Evolutionary conservation across 2,329 filamentous ascomycete genomes (phyloP).

Genomic region (Pyricularia pennisetigena): DNA sequence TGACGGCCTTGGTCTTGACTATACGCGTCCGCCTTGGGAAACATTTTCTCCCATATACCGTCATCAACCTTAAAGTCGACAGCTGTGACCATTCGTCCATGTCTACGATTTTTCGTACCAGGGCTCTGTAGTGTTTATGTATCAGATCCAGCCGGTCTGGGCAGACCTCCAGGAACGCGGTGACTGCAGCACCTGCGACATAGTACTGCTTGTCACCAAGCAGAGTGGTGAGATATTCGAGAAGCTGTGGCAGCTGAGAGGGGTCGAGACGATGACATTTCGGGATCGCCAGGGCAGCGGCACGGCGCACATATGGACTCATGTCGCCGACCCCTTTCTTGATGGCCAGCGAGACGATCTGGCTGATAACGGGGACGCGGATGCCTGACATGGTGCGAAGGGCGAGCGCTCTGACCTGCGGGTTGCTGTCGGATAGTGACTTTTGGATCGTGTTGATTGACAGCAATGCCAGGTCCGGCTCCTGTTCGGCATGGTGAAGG

Average conservation of each 20-base stretch:
- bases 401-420: slow-evolving; percentile 82
- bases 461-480: slow-evolving; percentile 87
- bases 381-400: slow-evolving; percentile 96
- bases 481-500: slow-evolving; percentile 89
- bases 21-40: slow-evolving; percentile 64
- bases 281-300: slow-evolving; percentile 85
- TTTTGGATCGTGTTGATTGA: slow-evolving; percentile 99
- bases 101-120: slow-evolving; percentile 87
- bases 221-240: slow-evolving; percentile 70
- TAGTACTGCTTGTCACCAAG: slow-evolving; percentile 91
- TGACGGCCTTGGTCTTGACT: slow-evolving; percentile 20
- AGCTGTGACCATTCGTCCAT: slow-evolving; percentile 99
- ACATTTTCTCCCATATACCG: slow-evolving; percentile 74
- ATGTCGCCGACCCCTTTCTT: slow-evolving; percentile 90
- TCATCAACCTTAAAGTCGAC: slow-evolving; percentile 71
- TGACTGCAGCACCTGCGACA: slow-evolving; percentile 88
- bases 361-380: slow-evolving; percentile 92
- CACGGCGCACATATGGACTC: slow-evolving; percentile 87
- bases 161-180: slow-evolving; percentile 81
- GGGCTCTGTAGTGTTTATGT: slow-evolving; percentile 75
- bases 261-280: slow-evolving; percentile 93
- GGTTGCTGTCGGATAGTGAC: slow-evolving; percentile 84
- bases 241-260: slow-evolving; percentile 70
- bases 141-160: slow-evolving; percentile 81
- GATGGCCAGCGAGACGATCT: slow-evolving; percentile 92